These are phyloP conservation scores for Aspergillus sp. DNA, from an alignment of 2,329 filamentous ascomycete species.

Conservation along the genomic window DNA sequence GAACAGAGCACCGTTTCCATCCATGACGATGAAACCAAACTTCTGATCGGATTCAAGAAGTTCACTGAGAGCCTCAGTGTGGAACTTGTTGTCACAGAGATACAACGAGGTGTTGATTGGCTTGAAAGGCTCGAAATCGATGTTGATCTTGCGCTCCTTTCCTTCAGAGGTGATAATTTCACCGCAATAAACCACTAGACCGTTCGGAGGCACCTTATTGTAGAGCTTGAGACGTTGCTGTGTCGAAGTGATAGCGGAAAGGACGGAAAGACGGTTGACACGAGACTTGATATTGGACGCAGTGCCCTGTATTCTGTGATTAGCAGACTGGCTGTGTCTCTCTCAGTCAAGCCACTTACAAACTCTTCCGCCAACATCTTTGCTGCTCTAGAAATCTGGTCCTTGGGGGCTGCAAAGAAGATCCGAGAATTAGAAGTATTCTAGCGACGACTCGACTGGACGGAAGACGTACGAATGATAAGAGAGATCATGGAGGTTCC, in stretches of 20 bases:
- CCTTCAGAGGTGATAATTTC: slow-evolving; percentile 99
- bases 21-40: slow-evolving; percentile 99
- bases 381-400: slow-evolving; percentile 90
- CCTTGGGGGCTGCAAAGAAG: slow-evolving; percentile 75
- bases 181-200: slow-evolving; percentile 97
- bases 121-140: slow-evolving; percentile 99
- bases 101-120: slow-evolving; percentile 99
- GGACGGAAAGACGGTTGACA: slow-evolving; percentile 95
- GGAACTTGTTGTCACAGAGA: slow-evolving; percentile 99
- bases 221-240: slow-evolving; percentile 99
- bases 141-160: slow-evolving; percentile 99
- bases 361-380: slow-evolving; percentile 99
- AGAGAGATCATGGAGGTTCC: slow-evolving; percentile 99
- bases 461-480: slow-evolving; percentile 79
- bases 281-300: slow-evolving; percentile 99
- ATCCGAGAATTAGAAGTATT: slow-evolving; percentile 21
- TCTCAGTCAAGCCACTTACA: slow-evolving; percentile 55
- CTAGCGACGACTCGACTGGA: background rate
- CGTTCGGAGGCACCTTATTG: slow-evolving; percentile 97
- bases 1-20: slow-evolving; percentile 96
- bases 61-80: slow-evolving; percentile 95
- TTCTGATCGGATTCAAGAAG: slow-evolving; percentile 98
- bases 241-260: slow-evolving; percentile 97
- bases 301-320: slow-evolving; percentile 66
- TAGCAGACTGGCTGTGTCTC: slow-evolving; percentile 5